Conservation (phyloP, 352 stramenopile genomes). For the Phytophthora megakarya region DNA sequence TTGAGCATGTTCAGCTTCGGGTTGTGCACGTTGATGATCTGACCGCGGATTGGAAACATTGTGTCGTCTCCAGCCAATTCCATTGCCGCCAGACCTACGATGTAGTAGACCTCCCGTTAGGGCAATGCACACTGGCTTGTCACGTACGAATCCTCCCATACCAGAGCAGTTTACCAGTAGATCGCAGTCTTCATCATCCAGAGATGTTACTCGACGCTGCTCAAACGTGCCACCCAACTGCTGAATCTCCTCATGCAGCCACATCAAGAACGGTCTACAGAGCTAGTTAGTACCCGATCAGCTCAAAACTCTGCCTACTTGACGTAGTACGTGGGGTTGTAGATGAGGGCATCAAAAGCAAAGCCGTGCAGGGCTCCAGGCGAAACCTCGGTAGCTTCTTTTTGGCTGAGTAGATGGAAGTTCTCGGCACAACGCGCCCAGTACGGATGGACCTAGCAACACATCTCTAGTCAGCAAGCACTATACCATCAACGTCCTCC, state of each 20-base stretch:
- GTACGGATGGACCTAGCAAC: constrained; percentile 35
- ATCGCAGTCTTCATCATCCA: constrained; percentile 52
- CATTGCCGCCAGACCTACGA: constrained; percentile 43
- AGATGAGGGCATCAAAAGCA: constrained; percentile 66
- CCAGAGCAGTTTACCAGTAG: constrained; percentile 71
- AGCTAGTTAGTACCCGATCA: background rate
- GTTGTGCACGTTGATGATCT: constrained; percentile 68
- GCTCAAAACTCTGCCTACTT: background rate
- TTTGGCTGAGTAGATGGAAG: constrained; percentile 49
- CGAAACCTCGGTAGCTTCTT: constrained; percentile 45
- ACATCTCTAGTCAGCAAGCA: background rate
- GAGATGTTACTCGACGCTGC: constrained; percentile 34
- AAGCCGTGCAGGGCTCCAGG: constrained; percentile 54
- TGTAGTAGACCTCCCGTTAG: background rate
- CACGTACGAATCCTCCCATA: background rate
- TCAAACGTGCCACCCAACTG: constrained; percentile 58
- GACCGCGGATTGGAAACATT: constrained; percentile 61
- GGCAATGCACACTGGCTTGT: background rate
- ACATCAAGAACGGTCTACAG: constrained; percentile 58
- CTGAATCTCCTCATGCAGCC: constrained; percentile 48
- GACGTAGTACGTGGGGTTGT: constrained; percentile 50
- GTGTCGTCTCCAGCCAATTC: constrained; percentile 48
- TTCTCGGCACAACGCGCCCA: constrained; percentile 70
- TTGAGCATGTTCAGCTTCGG: constrained; percentile 53
- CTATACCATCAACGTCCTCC: no score